Conservation (phyloP, 495 filamentous ascomycete species). For the Trichoderma reesei region DNA sequence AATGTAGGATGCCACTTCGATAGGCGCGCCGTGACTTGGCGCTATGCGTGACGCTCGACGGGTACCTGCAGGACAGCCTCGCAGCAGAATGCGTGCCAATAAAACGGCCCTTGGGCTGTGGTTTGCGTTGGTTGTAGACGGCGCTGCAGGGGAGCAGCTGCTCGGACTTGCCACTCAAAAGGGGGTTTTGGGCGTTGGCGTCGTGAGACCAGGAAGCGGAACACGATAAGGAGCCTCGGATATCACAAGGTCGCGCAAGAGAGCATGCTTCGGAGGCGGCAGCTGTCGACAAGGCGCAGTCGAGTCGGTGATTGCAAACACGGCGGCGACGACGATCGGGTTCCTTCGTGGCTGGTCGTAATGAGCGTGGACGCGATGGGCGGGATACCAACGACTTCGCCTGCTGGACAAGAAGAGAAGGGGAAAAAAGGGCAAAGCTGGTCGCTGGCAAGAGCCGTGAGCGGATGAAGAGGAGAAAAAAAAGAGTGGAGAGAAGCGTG, state of each 20-base stretch:
- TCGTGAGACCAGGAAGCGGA: background rate
- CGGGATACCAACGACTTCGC: background rate
- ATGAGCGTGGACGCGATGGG: background rate
- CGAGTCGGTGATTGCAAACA: background rate
- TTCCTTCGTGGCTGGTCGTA: background rate
- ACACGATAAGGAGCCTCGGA: background rate
- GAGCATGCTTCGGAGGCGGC: background rate
- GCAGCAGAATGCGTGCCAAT: background rate
- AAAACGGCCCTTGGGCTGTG: background rate
- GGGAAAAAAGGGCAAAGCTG: background rate
- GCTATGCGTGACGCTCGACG: background rate
- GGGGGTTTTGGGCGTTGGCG: background rate
- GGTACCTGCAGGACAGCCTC: background rate
- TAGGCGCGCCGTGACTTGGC: background rate
- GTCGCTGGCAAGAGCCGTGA: background rate
- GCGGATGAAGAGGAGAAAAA: conserved; percentile 9
- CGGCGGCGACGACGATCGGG: background rate
- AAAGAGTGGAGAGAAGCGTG: conserved; percentile 4
- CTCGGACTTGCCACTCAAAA: background rate
- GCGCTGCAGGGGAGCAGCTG: background rate
- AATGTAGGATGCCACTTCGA: background rate
- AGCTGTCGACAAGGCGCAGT: background rate
- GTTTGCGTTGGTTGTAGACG: background rate
- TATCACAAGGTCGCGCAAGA: background rate
- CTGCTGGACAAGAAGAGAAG: background rate